Percentiles rank a stretch among this genome's conserved stretches.
Conservation (phyloP, 164 flowering plant genomes). For the Dillenia turbinata region DNA sequence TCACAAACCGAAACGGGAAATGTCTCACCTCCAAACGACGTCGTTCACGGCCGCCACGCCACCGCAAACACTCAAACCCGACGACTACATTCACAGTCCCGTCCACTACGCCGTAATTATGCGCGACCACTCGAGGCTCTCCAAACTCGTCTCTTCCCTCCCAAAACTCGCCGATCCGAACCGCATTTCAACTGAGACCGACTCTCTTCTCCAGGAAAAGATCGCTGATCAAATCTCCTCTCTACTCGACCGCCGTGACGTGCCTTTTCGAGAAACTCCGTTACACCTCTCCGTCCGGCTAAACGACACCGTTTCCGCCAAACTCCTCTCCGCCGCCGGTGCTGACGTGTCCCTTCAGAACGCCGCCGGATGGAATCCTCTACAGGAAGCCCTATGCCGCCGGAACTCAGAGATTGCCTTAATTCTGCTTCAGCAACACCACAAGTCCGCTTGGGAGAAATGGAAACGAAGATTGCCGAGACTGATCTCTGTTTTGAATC, state of each 20-base stretch:
- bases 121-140: slow-evolving; percentile 59
- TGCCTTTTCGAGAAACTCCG: slow-evolving; percentile 72
- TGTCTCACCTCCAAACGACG: slow-evolving; percentile 8
- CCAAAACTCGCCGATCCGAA: slow-evolving; percentile 62
- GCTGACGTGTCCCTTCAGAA: slow-evolving; percentile 86
- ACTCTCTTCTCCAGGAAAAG: slow-evolving; percentile 66
- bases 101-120: slow-evolving; percentile 70
- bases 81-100: slow-evolving; percentile 72
- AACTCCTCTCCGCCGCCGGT: slow-evolving; percentile 58
- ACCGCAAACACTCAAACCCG: slow-evolving; percentile 1
- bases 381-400: slow-evolving; percentile 74
- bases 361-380: slow-evolving; percentile 79
- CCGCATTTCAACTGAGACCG: slow-evolving; percentile 53
- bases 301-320: slow-evolving; percentile 48
- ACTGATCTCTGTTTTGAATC: slow-evolving; percentile 57
- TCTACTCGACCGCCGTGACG: slow-evolving; percentile 82
- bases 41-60: slow-evolving; percentile 19
- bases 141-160: slow-evolving; percentile 47
- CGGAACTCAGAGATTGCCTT: slow-evolving; percentile 44
- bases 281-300: slow-evolving; percentile 84
- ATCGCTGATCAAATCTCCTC: slow-evolving; percentile 64
- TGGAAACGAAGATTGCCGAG: slow-evolving; percentile 95
- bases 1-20: too few relatives aligned
- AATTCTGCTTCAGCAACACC: slow-evolving; percentile 54
- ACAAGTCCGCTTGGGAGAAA: slow-evolving; percentile 74